A percentile compares a stretch with the other conserved stretches of the same genome.
These are phyloP conservation scores for Verticillium nubilum DNA, from an alignment of 2,329 filamentous ascomycete species.

Conservation along the genomic window DNA sequence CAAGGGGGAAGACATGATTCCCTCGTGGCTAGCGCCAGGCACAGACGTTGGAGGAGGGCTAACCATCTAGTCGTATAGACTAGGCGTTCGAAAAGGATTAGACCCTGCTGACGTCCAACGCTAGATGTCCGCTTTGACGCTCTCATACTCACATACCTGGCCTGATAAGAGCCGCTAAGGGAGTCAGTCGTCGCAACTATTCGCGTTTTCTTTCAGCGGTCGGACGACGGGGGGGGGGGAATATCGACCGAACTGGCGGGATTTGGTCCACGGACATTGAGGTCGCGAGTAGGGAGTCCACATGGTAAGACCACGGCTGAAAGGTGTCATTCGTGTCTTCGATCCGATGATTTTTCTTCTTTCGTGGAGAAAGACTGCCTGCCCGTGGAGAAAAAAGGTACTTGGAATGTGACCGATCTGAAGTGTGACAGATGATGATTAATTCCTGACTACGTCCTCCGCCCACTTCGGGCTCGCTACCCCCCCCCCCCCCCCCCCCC, in stretches of 20 bases:
- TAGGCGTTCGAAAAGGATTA: not conserved
- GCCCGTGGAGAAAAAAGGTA: too few species aligned
- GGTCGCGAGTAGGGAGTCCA: not conserved
- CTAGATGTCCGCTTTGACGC: not conserved
- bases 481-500: not conserved
- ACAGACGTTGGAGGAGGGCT: not conserved
- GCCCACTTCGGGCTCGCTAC: not conserved
- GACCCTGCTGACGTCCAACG: not conserved
- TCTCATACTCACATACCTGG: not conserved
- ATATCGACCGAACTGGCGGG: not conserved
- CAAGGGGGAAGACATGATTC: not conserved
- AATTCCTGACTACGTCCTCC: not conserved
- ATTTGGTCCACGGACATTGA: not conserved
- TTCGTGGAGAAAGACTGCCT: not conserved
- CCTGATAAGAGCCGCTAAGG: not conserved
- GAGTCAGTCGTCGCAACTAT: not conserved
- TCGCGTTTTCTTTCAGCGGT: not conserved
- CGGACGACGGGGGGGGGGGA: not conserved
- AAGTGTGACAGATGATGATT: not conserved
- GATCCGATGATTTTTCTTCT: not conserved
- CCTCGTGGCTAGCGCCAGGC: not conserved
- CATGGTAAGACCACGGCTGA: not conserved
- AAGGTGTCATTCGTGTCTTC: not conserved
- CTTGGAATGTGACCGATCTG: not conserved
- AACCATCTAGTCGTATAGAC: not conserved